phyloP scores from a whole-genome alignment of 2,329 filamentous ascomycete genomes.

The Fusarium verticillioides region DNA sequence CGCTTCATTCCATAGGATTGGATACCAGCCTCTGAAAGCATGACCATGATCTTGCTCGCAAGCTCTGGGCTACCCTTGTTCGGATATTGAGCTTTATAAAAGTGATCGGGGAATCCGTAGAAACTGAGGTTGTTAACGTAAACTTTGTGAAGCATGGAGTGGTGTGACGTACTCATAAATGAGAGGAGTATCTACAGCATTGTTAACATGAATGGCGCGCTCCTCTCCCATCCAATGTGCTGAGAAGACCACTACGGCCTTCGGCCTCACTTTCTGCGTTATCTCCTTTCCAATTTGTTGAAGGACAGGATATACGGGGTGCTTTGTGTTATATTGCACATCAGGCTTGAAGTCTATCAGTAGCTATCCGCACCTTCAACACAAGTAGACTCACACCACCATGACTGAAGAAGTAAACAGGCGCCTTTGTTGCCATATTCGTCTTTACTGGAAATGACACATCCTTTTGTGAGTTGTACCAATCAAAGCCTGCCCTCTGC shows the following conservation, averaged over 20 bases:
- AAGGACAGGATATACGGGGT: slow-evolving; percentile 74
- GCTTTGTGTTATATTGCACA: slow-evolving; percentile 74
- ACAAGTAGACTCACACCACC: slow-evolving; percentile 55
- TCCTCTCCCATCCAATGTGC: slow-evolving; percentile 77
- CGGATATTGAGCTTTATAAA: slow-evolving; percentile 74
- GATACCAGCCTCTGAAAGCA: slow-evolving; percentile 68
- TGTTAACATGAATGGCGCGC: slow-evolving; percentile 72
- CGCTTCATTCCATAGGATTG: slow-evolving; percentile 68
- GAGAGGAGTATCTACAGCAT: slow-evolving; percentile 69
- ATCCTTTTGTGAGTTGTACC: slow-evolving; percentile 26
- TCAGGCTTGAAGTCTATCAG: slow-evolving; percentile 58
- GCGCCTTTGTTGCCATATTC: slow-evolving; percentile 40
- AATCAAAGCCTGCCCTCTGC: slow-evolving; percentile 36
- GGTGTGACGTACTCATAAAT: slow-evolving; percentile 70
- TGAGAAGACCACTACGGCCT: slow-evolving; percentile 79
- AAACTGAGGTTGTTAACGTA: slow-evolving; percentile 58
- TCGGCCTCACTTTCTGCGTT: slow-evolving; percentile 74
- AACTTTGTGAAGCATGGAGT: background rate
- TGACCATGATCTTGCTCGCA: slow-evolving; percentile 66
- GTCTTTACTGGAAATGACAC: background rate
- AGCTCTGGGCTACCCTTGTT: slow-evolving; percentile 70
- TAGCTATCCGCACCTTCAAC: background rate
- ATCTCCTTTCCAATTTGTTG: slow-evolving; percentile 76
- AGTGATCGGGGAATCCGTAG: slow-evolving; percentile 77
- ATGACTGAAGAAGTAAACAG: slow-evolving; percentile 63